phyloP scores from a whole-genome alignment of 352 stramenopile species.

The Phytophthora quininea region DNA sequence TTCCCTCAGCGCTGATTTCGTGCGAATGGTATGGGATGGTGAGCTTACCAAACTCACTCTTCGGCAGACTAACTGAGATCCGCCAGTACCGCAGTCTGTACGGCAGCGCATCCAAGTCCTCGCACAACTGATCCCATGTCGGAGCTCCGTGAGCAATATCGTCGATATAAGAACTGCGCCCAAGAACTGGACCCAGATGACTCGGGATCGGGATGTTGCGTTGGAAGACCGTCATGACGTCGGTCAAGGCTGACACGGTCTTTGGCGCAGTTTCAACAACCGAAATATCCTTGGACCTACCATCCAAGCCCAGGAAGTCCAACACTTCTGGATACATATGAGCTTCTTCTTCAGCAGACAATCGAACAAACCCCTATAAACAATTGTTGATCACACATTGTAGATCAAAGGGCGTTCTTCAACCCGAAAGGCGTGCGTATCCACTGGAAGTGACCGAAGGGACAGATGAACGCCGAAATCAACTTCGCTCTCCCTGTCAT shows the following conservation, averaged over 20 bases:
- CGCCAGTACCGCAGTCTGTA: conserved; percentile 17
- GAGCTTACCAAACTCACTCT: conserved; percentile 25
- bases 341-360: background rate
- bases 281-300: too few species aligned
- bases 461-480: conserved; percentile 25
- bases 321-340: too few species aligned
- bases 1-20: conserved; percentile 2
- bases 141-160: conserved; percentile 16
- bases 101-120: conserved; percentile 11
- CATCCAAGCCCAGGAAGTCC: background rate
- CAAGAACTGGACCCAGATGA: background rate
- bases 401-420: conserved; percentile 21
- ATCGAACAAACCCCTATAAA: conserved; percentile 1
- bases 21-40: conserved; percentile 18
- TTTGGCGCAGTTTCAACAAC: background rate
- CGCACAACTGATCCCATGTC: conserved; percentile 17
- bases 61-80: conserved; percentile 25
- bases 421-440: conserved; percentile 16
- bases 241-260: too few species aligned
- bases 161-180: conserved; percentile 31
- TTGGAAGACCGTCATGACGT: background rate
- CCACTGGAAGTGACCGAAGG: conserved; percentile 30
- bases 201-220: background rate
- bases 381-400: conserved; percentile 16
- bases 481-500: background rate